Base-by-base conservation (phyloP, 768 basidiomycete genomes). In the Mycena rosella region DNA sequence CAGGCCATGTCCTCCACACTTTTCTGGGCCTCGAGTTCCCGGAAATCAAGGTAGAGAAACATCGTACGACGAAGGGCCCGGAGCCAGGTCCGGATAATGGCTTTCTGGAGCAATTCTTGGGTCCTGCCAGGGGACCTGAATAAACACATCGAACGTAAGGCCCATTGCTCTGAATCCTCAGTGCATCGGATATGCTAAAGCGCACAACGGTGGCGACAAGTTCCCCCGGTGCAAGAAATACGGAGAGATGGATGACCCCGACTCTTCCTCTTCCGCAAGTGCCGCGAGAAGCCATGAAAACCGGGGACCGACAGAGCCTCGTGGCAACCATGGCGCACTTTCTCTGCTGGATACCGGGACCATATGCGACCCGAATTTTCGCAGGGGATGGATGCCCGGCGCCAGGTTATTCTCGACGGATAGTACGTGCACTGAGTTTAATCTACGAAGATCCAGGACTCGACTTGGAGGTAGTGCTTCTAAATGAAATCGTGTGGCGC, bases 151-250 rank as follows among this genome's bases (percentile, higher is more conserved):
- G 44, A 30, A 1, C 69, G 71, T 15, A 47, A 30, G 32, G 51
- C 57, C 15, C 7, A 27, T 18, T 72, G 71, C 29, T 60, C 64
- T 5, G n/a, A n/a, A n/a, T n/a, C n/a, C n/a, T n/a, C n/a, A n/a
- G n/a, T 62, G 55, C 26, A n/a, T n/a, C 15, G 58, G 48, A 5
- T 72, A n/a, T n/a, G n/a, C n/a, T n/a, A n/a, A n/a, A n/a, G n/a
- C n/a, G 71, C 42, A 73, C 24, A 17, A 22, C 1, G 63, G 55
- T 6, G 44, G 42, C 10, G 51, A 36, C n/a, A 70, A 60, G 36
- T 73, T 61, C 44, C 32, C 63, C n/a, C n/a, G 65, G 14, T 73
- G 72, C 45, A 59, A 58, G 29, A 63, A 52, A 24, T 73, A 69
- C 32, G 54, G 59, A 60, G 56, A 63, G 6, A 14, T 67, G 1